phyloP scores from a whole-genome alignment of 768 basidiomycete species.

The Tricholoma bakamatsutake region DNA sequence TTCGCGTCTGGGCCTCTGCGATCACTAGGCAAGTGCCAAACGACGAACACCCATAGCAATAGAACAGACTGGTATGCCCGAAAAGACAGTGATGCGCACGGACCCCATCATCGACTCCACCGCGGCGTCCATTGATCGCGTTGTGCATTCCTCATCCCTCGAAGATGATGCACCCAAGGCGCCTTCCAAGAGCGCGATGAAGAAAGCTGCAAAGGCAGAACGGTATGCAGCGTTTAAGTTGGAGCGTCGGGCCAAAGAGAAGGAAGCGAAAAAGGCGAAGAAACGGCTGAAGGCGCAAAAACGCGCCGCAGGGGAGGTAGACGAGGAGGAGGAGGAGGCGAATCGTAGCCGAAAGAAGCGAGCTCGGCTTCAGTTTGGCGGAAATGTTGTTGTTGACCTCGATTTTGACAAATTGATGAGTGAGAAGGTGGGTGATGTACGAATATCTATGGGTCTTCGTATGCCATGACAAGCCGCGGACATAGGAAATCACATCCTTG shows the following conservation, averaged over 20 bases:
- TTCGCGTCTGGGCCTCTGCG: background rate
- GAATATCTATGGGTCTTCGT: constrained; percentile 3
- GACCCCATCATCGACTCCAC: background rate
- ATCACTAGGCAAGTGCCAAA: background rate
- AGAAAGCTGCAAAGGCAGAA: constrained; percentile 68
- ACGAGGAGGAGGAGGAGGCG: constrained; percentile 35
- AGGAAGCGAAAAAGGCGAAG: constrained; percentile 70
- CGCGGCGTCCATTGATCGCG: background rate
- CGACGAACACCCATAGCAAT: background rate
- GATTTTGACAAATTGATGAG: constrained; percentile 92
- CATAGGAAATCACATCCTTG: constrained; percentile 86
- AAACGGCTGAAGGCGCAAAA: constrained; percentile 54
- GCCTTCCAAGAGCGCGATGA: constrained; percentile 75
- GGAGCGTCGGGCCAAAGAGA: constrained; percentile 73
- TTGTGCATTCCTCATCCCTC: constrained; percentile 8
- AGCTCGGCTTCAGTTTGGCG: constrained; percentile 43
- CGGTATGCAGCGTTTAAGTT: constrained; percentile 61
- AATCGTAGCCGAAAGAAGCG: constrained; percentile 34
- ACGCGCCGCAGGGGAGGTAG: constrained; percentile 59
- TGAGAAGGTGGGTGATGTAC: constrained; percentile 64
- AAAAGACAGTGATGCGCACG: constrained; percentile 1
- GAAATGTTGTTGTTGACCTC: constrained; percentile 76
- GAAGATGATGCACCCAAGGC: constrained; percentile 17
- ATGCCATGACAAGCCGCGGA: constrained; percentile 12
- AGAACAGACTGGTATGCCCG: background rate